Conservation (phyloP, 192 early-diverging fungal genomes). For the Backusella morwellensis region DNA sequence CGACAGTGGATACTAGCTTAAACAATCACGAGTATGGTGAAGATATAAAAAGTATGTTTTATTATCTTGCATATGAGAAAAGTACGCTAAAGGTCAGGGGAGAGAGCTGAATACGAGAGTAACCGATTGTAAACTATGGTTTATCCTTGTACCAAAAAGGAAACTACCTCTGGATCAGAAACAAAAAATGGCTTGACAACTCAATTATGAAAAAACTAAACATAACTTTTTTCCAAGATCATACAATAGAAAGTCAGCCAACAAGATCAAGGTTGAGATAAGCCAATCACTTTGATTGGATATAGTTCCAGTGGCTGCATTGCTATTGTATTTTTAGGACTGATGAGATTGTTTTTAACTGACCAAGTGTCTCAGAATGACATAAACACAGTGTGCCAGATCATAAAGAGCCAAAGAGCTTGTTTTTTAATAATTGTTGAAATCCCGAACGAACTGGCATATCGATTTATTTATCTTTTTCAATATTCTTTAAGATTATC, state of each 20-base stretch:
- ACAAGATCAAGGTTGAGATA: constrained; percentile 6
- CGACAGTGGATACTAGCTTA: not conserved
- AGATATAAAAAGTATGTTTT: not conserved
- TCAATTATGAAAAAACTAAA: not conserved
- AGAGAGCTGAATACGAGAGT: not conserved
- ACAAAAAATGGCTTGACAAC: not conserved
- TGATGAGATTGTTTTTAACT: not conserved
- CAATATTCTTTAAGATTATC: not conserved
- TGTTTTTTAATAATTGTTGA: not conserved
- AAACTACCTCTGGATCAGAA: not conserved
- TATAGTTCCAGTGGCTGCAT: not conserved
- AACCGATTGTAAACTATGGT: not conserved
- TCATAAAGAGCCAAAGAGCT: not conserved
- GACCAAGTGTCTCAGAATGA: not conserved
- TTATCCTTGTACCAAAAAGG: constrained; percentile 1
- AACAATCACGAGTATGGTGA: not conserved
- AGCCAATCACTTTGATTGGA: not conserved
- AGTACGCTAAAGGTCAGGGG: not conserved
- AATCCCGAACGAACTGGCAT: not conserved
- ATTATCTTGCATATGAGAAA: not conserved
- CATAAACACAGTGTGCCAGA: not conserved
- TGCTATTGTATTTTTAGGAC: not conserved
- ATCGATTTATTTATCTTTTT: not conserved
- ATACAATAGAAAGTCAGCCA: not conserved
- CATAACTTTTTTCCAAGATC: not conserved